Evolutionary conservation across 1,284 basidiomycete genomes (phyloP), one percentile per base, ranked within the genome.

Genomic region (Phellinidium pouzarii): DNA sequence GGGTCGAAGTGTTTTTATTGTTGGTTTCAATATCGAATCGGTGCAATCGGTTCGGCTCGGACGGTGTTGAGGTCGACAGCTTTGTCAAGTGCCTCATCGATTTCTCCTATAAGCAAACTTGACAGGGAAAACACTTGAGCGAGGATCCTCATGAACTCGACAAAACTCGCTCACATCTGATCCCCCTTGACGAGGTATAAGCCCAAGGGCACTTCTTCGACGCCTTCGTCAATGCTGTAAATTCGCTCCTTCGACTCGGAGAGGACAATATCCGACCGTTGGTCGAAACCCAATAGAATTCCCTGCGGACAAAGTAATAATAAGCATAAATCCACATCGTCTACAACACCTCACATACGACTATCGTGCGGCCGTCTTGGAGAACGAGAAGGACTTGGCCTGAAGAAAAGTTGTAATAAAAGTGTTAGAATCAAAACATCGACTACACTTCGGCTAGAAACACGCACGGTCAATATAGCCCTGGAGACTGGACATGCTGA

Each of bases 181-280:
- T 99, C 95, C 1, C 95, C 95, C 64, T 97, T 91, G 62, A 99
- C 89, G 60, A 99, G 83, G 69, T 99, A 99, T 44, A 99, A 74
- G 1, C 95, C 95, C n/a, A 99, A 74, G 0, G 92, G 88, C 9
- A 95, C 84, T 74, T 97, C 93, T 69, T 98, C 92, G 27, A 97
- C 93, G 20, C 89, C 89, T 63, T 90, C 88, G 14, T 99, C 94
- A 52, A 79, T 69, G 62, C 87, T 90, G 68, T 90, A 96, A 31
- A 95, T 85, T 60, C 94, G 82, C 67, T 97, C 94, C 63, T 87
- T 90, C 51, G 85, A 89, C 65, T 93, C 88, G 19, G 92, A 87
- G 45, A 97, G 79, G 57, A 96, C 92, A 61, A 96, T 80, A 67
- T 96, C 96, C 38, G 91, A 91, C 68, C 90, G 91, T 69, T 92